Evolutionary conservation across 768 basidiomycete species (phyloP).

Genomic region (Mycena venus): DNA sequence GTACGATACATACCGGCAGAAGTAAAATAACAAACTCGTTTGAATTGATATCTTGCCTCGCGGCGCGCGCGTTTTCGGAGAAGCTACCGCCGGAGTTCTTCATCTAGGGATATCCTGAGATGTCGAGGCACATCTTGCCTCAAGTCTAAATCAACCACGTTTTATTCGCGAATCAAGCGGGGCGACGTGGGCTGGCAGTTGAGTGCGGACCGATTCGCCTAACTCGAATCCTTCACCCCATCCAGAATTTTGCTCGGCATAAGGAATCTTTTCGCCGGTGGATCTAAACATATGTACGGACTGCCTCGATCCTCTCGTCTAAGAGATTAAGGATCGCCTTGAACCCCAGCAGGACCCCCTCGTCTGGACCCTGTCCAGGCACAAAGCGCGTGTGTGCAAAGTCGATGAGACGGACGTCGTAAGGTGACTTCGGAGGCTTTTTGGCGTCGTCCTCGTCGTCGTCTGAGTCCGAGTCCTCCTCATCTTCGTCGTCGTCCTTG

Average conservation of each 20-base stretch:
- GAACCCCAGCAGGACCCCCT: slow-evolving; percentile 82
- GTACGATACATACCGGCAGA: background rate
- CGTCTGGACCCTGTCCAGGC: slow-evolving; percentile 82
- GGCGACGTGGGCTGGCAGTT: background rate
- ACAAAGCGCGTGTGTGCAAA: slow-evolving; percentile 88
- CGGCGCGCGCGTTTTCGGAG: background rate
- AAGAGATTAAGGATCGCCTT: slow-evolving; percentile 74
- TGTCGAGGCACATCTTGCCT: background rate
- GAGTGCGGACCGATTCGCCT: background rate
- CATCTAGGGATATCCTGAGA: background rate
- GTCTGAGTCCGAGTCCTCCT: slow-evolving; percentile 44
- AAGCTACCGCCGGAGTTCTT: background rate
- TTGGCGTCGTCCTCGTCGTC: slow-evolving; percentile 50
- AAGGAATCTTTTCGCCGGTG: background rate
- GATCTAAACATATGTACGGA: slow-evolving; percentile 40
- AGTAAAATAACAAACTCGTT: background rate
- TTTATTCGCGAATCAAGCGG: background rate
- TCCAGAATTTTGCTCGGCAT: background rate
- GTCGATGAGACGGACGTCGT: slow-evolving; percentile 87
- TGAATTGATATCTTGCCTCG: background rate
- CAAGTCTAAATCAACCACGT: background rate
- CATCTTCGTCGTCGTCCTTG: slow-evolving; percentile 36
- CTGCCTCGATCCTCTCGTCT: slow-evolving; percentile 65
- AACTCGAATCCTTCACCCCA: background rate
- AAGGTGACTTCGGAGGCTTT: slow-evolving; percentile 55